A percentile compares a stretch with the other conserved stretches of the same genome.
phyloP scores from a whole-genome alignment of 148 eudicot species.

The Persicaria maculosa region DNA sequence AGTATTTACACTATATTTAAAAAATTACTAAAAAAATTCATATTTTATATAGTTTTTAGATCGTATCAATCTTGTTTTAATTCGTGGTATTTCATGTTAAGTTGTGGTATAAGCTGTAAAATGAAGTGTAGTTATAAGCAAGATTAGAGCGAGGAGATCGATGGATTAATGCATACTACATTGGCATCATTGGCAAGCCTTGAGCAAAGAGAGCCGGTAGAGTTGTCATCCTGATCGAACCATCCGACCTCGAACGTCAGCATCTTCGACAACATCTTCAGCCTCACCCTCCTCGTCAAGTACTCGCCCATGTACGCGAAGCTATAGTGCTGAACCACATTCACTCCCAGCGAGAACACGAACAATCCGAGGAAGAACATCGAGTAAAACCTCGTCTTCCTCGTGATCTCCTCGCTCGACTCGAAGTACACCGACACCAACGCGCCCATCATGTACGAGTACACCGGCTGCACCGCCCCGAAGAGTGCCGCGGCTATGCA shows the following conservation, averaged over 20 bases:
- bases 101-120: no score
- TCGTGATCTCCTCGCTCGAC: slow-evolving; percentile 25
- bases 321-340: slow-evolving; percentile 36
- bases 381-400: slow-evolving; percentile 24
- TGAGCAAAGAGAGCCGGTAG: slow-evolving; percentile 35
- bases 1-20: no score
- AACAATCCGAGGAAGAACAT: slow-evolving; percentile 27
- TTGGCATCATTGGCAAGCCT: slow-evolving; percentile 32
- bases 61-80: no score
- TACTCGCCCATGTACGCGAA: slow-evolving; percentile 50
- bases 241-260: slow-evolving; percentile 51
- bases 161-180: slow-evolving; percentile 9
- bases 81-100: no score
- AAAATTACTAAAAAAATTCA: no score
- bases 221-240: slow-evolving; percentile 37
- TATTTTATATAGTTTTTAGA: no score
- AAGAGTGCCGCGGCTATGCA: slow-evolving; percentile 29
- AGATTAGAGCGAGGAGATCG: not conserved
- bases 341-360: slow-evolving; percentile 22
- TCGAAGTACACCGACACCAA: slow-evolving; percentile 35
- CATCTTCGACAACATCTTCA: slow-evolving; percentile 32
- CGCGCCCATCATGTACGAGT: slow-evolving; percentile 36
- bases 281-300: slow-evolving; percentile 45
- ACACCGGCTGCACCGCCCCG: slow-evolving; percentile 41
- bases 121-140: no score